Conservation (phyloP, 140 eudicot genomes). For the Oenanthe javanica region DNA sequence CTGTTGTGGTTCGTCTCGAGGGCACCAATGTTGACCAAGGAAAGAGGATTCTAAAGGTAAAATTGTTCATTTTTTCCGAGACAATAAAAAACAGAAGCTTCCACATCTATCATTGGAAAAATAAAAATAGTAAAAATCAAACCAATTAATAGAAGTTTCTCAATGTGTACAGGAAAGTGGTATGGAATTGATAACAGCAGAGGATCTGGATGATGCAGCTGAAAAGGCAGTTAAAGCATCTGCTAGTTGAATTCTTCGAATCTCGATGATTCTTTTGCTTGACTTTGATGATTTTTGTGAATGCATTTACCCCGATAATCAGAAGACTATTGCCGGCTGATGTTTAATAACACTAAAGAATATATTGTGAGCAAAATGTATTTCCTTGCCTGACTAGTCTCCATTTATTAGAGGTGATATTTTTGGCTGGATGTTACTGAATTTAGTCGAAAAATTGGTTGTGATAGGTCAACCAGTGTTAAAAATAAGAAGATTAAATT, state of each 20-base stretch:
- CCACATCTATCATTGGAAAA: background rate
- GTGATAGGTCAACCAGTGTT: background rate
- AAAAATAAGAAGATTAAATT: background rate
- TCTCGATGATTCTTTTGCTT: background rate
- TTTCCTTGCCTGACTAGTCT: background rate
- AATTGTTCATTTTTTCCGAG: background rate
- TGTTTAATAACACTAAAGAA: background rate
- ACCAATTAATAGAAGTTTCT: background rate
- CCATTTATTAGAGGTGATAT: background rate
- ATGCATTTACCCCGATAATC: background rate
- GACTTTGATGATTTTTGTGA: background rate
- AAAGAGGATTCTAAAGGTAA: constrained; percentile 94
- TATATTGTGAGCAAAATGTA: background rate
- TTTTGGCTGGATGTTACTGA: background rate
- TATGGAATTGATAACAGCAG: constrained; percentile 81
- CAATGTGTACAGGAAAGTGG: constrained; percentile 74
- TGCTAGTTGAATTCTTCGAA: constrained; percentile 20
- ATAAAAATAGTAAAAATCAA: background rate
- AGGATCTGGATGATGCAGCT: constrained; percentile 97
- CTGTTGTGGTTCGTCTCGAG: constrained; percentile 90
- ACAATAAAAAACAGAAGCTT: background rate
- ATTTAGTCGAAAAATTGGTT: background rate
- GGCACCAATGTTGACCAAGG: constrained; percentile 98
- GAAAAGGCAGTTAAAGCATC: constrained; percentile 88
- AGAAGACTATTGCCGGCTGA: background rate